Base-by-base conservation (phyloP, 345 rosid genomes). In the Eucalyptus sp. region DNA sequence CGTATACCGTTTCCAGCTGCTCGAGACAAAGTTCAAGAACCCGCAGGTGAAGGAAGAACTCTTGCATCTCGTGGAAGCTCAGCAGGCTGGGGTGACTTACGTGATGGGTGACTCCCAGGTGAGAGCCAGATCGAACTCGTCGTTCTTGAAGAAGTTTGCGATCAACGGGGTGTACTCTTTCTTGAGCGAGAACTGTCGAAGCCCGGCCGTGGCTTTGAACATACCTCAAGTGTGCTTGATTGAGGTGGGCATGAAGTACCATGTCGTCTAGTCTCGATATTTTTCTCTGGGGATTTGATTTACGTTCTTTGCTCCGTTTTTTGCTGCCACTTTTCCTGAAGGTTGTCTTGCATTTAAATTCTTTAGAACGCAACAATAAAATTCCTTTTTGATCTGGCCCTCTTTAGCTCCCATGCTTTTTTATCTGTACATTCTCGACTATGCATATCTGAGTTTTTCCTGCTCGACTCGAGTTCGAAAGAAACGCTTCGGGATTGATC, bases 171-270 rank as follows among this genome's bases (percentile, higher is more conserved):
- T 92, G n/a, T 95, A 93, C 94, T 94, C 97, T 6, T 98, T 97
- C 94, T 88, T 98, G 87, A 95, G 97, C 58, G 96, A 95, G 91
- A 98, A 98, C 89, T 93, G 99, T 90, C 90, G 99, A 79, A 92
- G 95, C 86, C 96, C 99, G 52, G 91, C 95, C 18, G 99, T 98
- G 56, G 92, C 91, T 88, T 90, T 97, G 93, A 95, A 94, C 92
- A 95, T 97, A 89, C 99, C 99, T 88, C 98, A 93, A 56, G 95
- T 95, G 71, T 96, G 98, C 89, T 90, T 96, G 88, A 96, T 97
- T 85, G 94, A 96, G 93, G 99, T 97, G 71, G 99, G 99, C n/a
- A 93, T 96, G 96, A 98, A 95, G 94, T 98, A 97, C 91, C 89
- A 89, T 88, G 86, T 98, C 4, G 51, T 37, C 29, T 68, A 41